Base-by-base conservation (phyloP, 768 basidiomycete genomes). In the Leccinum uliginosum region DNA sequence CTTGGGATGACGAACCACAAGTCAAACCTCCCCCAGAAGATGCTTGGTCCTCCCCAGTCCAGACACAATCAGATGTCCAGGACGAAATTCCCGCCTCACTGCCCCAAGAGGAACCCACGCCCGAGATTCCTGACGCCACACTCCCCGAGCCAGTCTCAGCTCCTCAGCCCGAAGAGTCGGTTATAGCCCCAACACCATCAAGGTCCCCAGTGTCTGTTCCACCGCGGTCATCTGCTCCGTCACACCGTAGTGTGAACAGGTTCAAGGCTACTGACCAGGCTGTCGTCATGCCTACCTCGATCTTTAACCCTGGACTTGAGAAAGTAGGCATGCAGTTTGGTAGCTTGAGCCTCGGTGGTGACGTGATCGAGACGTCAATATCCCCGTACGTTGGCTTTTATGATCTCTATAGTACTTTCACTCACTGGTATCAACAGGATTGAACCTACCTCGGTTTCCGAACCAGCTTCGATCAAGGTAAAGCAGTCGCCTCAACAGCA, bases 311-410 rank as follows among this genome's bases (percentile, higher is more conserved):
- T 0, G 78, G 78, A 17, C 67, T 88, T 23, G 90, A 91, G 67
- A 91, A 89, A 67, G 75, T 93, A 51, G 91, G 91, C 50, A 91
- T 93, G 91, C 90, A 92, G 65, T 93, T 93, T 66, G 91, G 91
- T 51, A 92, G 89, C 69, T 73, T 93, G 63, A 88, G 83, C 69
- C 78, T 93, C 34, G 83, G 83, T 32, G 87, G 85, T 7, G 89
- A 91, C 58, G 72, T 81, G n/a, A 69, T 83, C 30, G 85, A 85
- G 40, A 58, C 76, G 27, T 75, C 75, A 38, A 58, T 76, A 29
- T 75, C 75, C 55, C 63, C 78, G 85, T 86, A 67, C 68, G 83
- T 46, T 4, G 11, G 27, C 11, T 15, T 45, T 35, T 26, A 30
- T 19, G 11, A 23, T 3, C 46, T 12, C 7, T 7, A 29, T 35